Percentiles rank a stretch among this genome's conserved stretches.
Conservation (phyloP, 1,284 basidiomycete genomes). For the Pulveroboletus ridleyi region DNA sequence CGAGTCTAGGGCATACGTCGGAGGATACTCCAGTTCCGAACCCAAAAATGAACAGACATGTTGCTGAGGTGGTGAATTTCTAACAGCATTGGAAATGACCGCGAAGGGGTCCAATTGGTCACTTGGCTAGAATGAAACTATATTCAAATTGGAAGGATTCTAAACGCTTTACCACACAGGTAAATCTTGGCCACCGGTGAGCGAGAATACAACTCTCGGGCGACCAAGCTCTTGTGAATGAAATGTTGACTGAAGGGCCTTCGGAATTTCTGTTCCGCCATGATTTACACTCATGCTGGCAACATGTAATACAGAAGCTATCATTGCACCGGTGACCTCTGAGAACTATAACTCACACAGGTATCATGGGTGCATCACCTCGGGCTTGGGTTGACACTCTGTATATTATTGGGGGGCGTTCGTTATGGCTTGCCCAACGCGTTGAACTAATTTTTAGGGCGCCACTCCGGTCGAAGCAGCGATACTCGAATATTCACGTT, state of each 20-base stretch:
- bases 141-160: neutral
- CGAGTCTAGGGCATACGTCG: conserved; percentile 55
- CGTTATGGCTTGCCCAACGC: too few relatives aligned
- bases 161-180: conserved; percentile 11
- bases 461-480: too few relatives aligned
- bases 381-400: too few relatives aligned
- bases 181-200: conserved; percentile 59
- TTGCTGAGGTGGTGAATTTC: conserved; percentile 24
- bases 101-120: conserved; percentile 25
- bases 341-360: too few relatives aligned
- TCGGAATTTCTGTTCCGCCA: conserved; percentile 54
- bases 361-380: too few relatives aligned
- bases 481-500: too few relatives aligned
- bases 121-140: conserved; percentile 31
- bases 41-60: conserved; percentile 61
- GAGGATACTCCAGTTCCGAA: conserved; percentile 58
- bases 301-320: conserved; percentile 27
- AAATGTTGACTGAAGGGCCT: conserved; percentile 42
- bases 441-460: too few relatives aligned
- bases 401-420: too few relatives aligned
- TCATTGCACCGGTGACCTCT: too few relatives aligned
- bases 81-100: conserved; percentile 40
- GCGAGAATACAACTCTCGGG: conserved; percentile 54
- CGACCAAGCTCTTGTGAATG: conserved; percentile 32
- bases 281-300: conserved; percentile 46